phyloP scores from a whole-genome alignment of 1,139 yeast species.

The Lodderomyces theae region DNA sequence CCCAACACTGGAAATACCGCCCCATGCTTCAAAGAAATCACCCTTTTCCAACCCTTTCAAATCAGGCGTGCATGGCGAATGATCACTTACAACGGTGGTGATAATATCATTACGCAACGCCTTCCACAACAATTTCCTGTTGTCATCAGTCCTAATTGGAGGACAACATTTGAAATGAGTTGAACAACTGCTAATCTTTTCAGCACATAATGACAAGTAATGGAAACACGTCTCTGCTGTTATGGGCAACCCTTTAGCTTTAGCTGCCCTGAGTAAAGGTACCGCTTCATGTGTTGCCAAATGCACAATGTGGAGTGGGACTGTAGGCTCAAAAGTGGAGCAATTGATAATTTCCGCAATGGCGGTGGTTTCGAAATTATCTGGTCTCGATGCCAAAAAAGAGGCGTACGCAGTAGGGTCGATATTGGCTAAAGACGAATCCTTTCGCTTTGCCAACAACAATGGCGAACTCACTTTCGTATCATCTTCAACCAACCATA shows the following conservation, averaged over 20 bases:
- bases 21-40: slow-evolving; percentile 93
- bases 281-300: slow-evolving; percentile 81
- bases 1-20: slow-evolving; percentile 94
- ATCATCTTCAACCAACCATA: slow-evolving; percentile 9
- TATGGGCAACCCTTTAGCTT: slow-evolving; percentile 52
- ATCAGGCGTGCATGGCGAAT: slow-evolving; percentile 93
- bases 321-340: slow-evolving; percentile 57
- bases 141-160: slow-evolving; percentile 76
- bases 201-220: slow-evolving; percentile 75
- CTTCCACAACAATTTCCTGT: slow-evolving; percentile 71
- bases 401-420: slow-evolving; percentile 72
- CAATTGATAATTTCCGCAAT: slow-evolving; percentile 67
- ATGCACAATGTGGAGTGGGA: slow-evolving; percentile 84
- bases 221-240: slow-evolving; percentile 95
- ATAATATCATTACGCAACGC: slow-evolving; percentile 66
- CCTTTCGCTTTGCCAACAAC: slow-evolving; percentile 40
- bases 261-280: slow-evolving; percentile 68
- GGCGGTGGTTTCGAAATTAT: slow-evolving; percentile 81
- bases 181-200: slow-evolving; percentile 67
- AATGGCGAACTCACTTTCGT: slow-evolving; percentile 12
- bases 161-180: slow-evolving; percentile 94
- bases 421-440: slow-evolving; percentile 39
- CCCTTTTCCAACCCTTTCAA: slow-evolving; percentile 78
- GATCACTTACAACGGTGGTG: slow-evolving; percentile 90
- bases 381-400: slow-evolving; percentile 84